Evolutionary conservation across 2,329 filamentous ascomycete genomes (phyloP).

Genomic region (Elsinoe batatas): DNA sequence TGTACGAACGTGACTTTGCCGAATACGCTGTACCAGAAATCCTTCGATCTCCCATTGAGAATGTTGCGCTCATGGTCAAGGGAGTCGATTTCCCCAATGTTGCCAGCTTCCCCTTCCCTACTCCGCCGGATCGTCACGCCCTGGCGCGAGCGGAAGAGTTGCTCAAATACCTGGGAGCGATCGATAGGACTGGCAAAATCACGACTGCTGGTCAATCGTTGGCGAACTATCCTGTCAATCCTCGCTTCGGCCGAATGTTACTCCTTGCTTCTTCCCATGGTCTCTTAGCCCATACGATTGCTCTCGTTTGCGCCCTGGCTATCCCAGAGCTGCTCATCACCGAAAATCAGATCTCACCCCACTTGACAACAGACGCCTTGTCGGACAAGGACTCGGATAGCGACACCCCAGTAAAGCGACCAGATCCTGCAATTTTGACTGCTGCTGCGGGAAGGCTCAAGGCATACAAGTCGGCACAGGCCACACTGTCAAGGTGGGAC

Average conservation of each 20-base stretch:
- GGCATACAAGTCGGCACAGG: constrained; percentile 61
- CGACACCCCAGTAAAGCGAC: constrained; percentile 13
- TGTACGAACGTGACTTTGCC: constrained; percentile 81
- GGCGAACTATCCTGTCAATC: constrained; percentile 80
- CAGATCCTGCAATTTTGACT: constrained; percentile 57
- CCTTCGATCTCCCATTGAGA: constrained; percentile 82
- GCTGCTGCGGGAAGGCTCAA: constrained; percentile 50
- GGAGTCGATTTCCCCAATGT: constrained; percentile 86
- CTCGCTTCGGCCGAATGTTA: constrained; percentile 86
- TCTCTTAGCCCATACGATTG: constrained; percentile 76
- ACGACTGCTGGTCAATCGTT: constrained; percentile 73
- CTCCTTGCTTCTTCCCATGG: constrained; percentile 73
- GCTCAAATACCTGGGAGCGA: constrained; percentile 72
- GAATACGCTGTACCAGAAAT: constrained; percentile 85
- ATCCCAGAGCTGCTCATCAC: constrained; percentile 81
- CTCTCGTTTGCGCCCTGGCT: constrained; percentile 78
- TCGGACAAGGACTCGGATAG: constrained; percentile 16
- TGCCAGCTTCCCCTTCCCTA: constrained; percentile 92
- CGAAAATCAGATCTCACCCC: constrained; percentile 53
- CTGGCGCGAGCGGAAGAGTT: constrained; percentile 78
- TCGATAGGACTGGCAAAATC: constrained; percentile 57
- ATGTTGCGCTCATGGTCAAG: constrained; percentile 82
- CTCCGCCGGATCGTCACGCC: constrained; percentile 66
- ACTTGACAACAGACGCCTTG: constrained; percentile 28
- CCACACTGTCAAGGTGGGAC: constrained; percentile 70